Percentiles rank a stretch among this genome's conserved stretches.
Conservation (phyloP, 257 asterid species). For the Nicotiana tabacum region DNA sequence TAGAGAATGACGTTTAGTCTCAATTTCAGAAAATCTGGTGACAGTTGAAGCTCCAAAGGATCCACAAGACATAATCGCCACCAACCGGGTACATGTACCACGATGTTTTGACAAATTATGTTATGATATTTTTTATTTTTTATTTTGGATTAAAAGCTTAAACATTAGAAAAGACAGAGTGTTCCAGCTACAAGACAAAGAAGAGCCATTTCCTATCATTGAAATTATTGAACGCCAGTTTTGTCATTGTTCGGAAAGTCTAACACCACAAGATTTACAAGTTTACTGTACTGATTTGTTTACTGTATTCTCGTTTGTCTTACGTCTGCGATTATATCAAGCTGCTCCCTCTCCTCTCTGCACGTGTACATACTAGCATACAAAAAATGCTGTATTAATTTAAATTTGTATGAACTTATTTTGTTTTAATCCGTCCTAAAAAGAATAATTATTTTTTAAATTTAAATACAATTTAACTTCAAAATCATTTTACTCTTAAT, state of each 20-base stretch:
- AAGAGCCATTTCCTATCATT: not conserved
- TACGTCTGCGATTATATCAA: not conserved
- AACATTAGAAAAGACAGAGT: not conserved
- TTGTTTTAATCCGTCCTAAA: too few species aligned
- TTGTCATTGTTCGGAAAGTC: constrained; percentile 11
- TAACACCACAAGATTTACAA: not conserved
- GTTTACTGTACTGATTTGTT: constrained; percentile 8
- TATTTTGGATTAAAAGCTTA: not conserved
- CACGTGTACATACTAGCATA: not conserved
- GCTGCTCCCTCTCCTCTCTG: not conserved
- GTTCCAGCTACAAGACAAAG: not conserved
- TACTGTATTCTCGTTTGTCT: not conserved
- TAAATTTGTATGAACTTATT: too few species aligned
- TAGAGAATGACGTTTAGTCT: not conserved
- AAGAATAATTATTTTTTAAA: too few species aligned
- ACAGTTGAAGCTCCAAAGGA: constrained; percentile 1
- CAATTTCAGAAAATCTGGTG: constrained; percentile 4
- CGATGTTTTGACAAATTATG: not conserved
- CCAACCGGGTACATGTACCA: not conserved
- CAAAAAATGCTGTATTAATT: too few species aligned
- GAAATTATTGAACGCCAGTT: constrained; percentile 4
- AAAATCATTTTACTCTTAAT: too few species aligned
- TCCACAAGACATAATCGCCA: not conserved
- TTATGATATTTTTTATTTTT: not conserved
- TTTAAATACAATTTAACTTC: too few species aligned